Evolutionary conservation across 306 rosid species (phyloP).

Genomic region (Neltuma alba): DNA sequence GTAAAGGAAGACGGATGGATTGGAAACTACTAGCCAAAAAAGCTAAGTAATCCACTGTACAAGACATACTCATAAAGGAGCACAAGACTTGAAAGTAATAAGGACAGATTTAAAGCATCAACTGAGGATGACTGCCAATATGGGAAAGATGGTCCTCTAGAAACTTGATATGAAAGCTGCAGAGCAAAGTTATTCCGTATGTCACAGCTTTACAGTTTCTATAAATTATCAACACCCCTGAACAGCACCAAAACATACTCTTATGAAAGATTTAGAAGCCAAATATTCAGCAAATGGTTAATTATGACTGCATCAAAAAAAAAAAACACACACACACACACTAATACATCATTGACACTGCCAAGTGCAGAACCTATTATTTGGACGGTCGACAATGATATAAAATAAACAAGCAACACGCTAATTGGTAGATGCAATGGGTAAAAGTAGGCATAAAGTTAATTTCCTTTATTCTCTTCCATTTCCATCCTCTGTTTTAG

Average conservation of each 20-base stretch:
- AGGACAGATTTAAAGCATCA: constrained; percentile 54
- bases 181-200: constrained; percentile 21
- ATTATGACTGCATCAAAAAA: not conserved
- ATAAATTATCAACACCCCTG: not conserved
- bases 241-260: not conserved
- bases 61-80: constrained; percentile 24
- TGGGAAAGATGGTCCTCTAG: constrained; percentile 33
- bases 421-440: constrained; percentile 2
- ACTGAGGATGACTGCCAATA: constrained; percentile 32
- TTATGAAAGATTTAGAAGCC: constrained; percentile 10
- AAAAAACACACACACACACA: no score
- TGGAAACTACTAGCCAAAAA: constrained; percentile 11
- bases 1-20: constrained; percentile 6
- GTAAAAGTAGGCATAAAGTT: constrained; percentile 23
- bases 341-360: not conserved
- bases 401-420: constrained; percentile 13
- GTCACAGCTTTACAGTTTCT: constrained; percentile 12
- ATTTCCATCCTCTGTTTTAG: constrained; percentile 1
- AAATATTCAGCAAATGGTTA: constrained; percentile 9
- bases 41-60: constrained; percentile 19
- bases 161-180: constrained; percentile 36
- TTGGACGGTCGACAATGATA: constrained; percentile 3
- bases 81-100: constrained; percentile 35
- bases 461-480: constrained; percentile 17
- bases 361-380: not conserved